A percentile compares a stretch with the other conserved stretches of the same genome.
Evolutionary conservation across 805 yeast genomes (phyloP).

Genomic region (Yarrowia alimentaria): DNA sequence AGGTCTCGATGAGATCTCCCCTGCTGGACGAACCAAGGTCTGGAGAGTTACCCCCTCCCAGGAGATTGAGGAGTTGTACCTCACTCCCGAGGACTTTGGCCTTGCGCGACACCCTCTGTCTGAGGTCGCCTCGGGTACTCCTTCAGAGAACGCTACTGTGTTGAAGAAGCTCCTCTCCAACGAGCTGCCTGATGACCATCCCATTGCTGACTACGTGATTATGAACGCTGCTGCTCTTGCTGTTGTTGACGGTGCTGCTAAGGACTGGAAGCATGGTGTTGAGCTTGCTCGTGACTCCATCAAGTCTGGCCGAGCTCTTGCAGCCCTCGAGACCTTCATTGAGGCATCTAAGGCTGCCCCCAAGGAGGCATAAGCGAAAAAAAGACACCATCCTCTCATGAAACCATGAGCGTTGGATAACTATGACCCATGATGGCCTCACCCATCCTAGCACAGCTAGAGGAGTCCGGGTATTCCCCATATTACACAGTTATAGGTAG

Average conservation of each 20-base stretch:
- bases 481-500: conserved; percentile 18
- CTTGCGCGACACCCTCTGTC: conserved; percentile 67
- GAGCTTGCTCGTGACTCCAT: conserved; percentile 68
- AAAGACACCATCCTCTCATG: not conserved
- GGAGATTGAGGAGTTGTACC: conserved; percentile 35
- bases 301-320: conserved; percentile 60
- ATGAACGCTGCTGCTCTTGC: conserved; percentile 87
- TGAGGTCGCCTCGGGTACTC: conserved; percentile 79
- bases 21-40: conserved; percentile 73
- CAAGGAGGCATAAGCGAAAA: conserved; percentile 10
- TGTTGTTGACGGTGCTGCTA: conserved; percentile 66
- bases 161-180: conserved; percentile 52
- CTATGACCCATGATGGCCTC: conserved; percentile 10
- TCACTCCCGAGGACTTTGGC: conserved; percentile 74
- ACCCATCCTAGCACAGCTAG: conserved; percentile 26
- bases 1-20: conserved; percentile 92
- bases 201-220: conserved; percentile 85
- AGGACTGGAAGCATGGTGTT: conserved; percentile 76
- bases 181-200: conserved; percentile 45
- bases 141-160: conserved; percentile 72
- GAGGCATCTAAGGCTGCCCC: conserved; percentile 34
- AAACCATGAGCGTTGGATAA: conserved; percentile 5
- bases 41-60: conserved; percentile 63
- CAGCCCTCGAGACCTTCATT: conserved; percentile 58
- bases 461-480: conserved; percentile 27